Conservation (phyloP, 2,329 filamentous ascomycete genomes). For the Sporothrix pallida region DNA sequence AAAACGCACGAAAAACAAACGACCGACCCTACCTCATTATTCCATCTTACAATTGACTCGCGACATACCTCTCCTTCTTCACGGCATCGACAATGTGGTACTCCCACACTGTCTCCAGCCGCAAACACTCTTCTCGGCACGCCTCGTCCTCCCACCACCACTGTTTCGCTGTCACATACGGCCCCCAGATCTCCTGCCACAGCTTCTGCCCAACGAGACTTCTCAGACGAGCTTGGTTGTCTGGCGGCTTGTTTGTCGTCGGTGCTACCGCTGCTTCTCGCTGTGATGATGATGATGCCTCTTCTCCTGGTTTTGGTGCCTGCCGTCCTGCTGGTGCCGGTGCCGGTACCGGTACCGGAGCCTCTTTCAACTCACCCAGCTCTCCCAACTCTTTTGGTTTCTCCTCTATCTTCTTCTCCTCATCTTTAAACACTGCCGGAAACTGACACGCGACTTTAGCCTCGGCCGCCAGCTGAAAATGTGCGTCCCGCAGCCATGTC, state of each 20-base stretch:
- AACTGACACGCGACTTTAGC: slow-evolving; percentile 57
- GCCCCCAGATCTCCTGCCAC: slow-evolving; percentile 67
- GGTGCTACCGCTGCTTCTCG: slow-evolving; percentile 31
- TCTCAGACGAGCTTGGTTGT: slow-evolving; percentile 50
- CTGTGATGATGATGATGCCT: not conserved
- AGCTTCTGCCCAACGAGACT: slow-evolving; percentile 61
- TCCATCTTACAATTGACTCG: slow-evolving; percentile 1
- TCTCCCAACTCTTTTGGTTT: not conserved
- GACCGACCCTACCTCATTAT: not conserved
- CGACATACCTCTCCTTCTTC: slow-evolving; percentile 45
- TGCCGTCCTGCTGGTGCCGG: not conserved
- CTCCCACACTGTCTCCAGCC: slow-evolving; percentile 63
- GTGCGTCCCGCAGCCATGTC: slow-evolving; percentile 62
- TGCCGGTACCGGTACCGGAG: not conserved
- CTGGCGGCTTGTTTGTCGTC: slow-evolving; percentile 31
- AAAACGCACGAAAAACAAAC: not conserved
- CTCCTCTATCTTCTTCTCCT: not conserved
- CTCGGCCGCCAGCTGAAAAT: slow-evolving; percentile 56
- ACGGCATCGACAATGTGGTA: slow-evolving; percentile 63
- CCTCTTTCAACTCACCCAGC: not conserved
- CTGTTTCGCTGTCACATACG: slow-evolving; percentile 53
- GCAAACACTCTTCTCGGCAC: slow-evolving; percentile 61
- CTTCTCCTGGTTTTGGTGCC: not conserved
- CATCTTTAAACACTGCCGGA: slow-evolving; percentile 48
- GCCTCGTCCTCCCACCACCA: slow-evolving; percentile 69